Conservation (phyloP, 352 stramenopile species). For the Thalassiosira hispida region DNA sequence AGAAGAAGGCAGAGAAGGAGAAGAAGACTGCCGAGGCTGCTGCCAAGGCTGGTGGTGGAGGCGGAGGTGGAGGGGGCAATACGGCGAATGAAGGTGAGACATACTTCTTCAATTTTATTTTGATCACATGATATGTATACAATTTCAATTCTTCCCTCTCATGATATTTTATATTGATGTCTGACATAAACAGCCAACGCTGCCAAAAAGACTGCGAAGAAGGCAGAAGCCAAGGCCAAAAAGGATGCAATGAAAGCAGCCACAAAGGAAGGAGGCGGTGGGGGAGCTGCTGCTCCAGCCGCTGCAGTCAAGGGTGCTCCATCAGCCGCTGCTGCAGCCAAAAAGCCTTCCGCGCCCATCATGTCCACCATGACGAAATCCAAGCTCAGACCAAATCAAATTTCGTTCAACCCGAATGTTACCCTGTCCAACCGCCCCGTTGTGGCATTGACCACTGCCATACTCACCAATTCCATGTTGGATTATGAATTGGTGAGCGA, state of each 20-base stretch:
- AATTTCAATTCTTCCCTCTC: no score
- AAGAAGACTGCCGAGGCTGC: constrained; percentile 25
- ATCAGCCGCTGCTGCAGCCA: background rate
- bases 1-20: constrained; percentile 67
- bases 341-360: background rate
- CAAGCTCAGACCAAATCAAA: constrained; percentile 66
- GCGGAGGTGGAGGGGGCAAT: constrained; percentile 5
- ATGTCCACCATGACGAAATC: constrained; percentile 26
- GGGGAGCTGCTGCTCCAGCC: constrained; percentile 2
- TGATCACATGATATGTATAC: background rate
- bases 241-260: constrained; percentile 66
- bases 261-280: constrained; percentile 2
- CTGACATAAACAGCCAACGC: constrained; percentile 39
- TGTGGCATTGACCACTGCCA: constrained; percentile 65
- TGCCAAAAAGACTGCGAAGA: constrained; percentile 81
- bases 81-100: constrained; percentile 33
- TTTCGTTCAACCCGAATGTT: constrained; percentile 81
- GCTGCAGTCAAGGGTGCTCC: constrained; percentile 10
- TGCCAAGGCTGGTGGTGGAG: constrained; percentile 9
- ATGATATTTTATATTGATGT: no score
- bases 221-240: constrained; percentile 77
- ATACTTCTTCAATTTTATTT: constrained; percentile 6
- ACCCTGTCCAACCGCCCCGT: constrained; percentile 71
- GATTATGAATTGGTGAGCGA: constrained; percentile 72
- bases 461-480: constrained; percentile 69